phyloP scores from a whole-genome alignment of 75 land plant genomes.

The Sequoia sempervirens region DNA sequence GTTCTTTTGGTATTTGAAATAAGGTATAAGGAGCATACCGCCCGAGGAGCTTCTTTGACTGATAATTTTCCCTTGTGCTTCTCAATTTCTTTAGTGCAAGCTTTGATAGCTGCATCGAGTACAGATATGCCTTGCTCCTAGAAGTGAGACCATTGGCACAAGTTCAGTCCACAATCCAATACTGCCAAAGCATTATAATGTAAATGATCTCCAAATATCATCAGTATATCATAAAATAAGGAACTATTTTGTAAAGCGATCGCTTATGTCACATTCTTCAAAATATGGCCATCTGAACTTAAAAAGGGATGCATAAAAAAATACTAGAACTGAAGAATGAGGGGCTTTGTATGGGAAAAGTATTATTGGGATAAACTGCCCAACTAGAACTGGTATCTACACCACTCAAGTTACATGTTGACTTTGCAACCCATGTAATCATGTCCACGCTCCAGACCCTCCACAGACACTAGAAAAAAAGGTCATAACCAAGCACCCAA shows the following conservation, averaged over 20 bases:
- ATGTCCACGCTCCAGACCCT: neutral
- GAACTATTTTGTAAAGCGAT: neutral
- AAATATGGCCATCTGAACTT: neutral
- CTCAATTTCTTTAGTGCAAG: conserved; percentile 83
- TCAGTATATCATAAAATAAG: neutral
- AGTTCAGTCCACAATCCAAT: neutral
- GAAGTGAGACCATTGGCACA: conserved; percentile 2
- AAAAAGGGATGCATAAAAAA: neutral
- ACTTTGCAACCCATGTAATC: neutral
- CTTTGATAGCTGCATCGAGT: conserved; percentile 72
- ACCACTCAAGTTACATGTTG: neutral
- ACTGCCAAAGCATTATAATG: neutral
- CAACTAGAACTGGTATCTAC: neutral
- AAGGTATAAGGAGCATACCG: conserved; percentile 44
- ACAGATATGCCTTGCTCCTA: conserved; percentile 92
- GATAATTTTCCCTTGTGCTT: conserved; percentile 80
- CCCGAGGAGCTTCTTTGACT: conserved; percentile 86
- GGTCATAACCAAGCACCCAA: neutral
- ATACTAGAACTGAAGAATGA: neutral
- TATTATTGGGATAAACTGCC: neutral
- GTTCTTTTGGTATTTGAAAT: neutral
- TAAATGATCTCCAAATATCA: neutral
- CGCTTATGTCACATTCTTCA: neutral
- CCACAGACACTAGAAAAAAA: neutral
- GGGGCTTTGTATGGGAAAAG: neutral